Evolutionary conservation across 2,329 filamentous ascomycete genomes (phyloP).

Genomic region (Aureobasidium sp.): DNA sequence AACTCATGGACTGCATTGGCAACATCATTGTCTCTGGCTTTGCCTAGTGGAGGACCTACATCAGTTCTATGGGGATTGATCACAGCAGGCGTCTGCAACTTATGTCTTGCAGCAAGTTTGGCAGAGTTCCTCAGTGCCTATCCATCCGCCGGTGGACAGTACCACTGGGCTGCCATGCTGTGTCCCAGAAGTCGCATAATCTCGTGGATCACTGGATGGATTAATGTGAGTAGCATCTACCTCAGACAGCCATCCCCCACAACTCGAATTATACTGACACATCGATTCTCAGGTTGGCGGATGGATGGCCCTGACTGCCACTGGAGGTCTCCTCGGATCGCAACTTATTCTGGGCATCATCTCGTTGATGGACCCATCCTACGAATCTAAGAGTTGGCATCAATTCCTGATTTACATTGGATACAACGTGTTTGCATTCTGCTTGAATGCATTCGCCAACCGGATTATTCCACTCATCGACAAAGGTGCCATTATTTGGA

Average conservation of each 20-base stretch:
- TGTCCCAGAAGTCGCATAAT: slow-evolving; percentile 54
- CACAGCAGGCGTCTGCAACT: slow-evolving; percentile 54
- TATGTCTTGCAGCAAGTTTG: slow-evolving; percentile 59
- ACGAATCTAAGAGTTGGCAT: slow-evolving; percentile 55
- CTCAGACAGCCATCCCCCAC: not conserved
- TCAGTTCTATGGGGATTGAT: slow-evolving; percentile 64
- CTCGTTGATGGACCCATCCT: slow-evolving; percentile 50
- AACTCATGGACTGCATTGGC: slow-evolving; percentile 57
- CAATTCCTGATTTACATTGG: slow-evolving; percentile 65
- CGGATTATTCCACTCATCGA: slow-evolving; percentile 56
- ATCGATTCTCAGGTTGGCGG: slow-evolving; percentile 42
- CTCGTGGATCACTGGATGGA: slow-evolving; percentile 66
- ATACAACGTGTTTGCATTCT: slow-evolving; percentile 52
- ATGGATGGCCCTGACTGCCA: slow-evolving; percentile 62
- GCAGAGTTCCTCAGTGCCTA: slow-evolving; percentile 56
- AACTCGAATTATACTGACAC: not conserved
- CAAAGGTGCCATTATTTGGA: slow-evolving; percentile 65
- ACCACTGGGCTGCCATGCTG: slow-evolving; percentile 64
- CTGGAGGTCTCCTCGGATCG: slow-evolving; percentile 58
- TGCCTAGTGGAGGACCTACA: slow-evolving; percentile 63
- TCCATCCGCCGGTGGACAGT: slow-evolving; percentile 41
- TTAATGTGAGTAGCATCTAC: slow-evolving; percentile 35
- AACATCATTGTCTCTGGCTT: slow-evolving; percentile 49
- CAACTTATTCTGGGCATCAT: slow-evolving; percentile 60
- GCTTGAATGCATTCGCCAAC: slow-evolving; percentile 59